Evolutionary conservation across 345 rosid species (phyloP), one percentile per base, ranked within the genome.

Genomic region (Dipteronia dyeriana): DNA sequence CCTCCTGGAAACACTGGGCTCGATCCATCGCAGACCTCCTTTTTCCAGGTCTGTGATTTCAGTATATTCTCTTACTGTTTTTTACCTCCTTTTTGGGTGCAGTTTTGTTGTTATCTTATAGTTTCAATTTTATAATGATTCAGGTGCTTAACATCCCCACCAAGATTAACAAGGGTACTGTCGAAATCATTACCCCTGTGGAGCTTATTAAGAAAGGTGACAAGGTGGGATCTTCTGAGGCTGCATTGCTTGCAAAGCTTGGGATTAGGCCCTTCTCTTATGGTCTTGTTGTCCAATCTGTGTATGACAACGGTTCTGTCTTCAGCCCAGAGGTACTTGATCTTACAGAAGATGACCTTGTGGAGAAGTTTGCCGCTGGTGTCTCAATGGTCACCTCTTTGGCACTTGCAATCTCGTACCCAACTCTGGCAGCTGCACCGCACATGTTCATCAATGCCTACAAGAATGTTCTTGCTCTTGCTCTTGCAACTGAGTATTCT

Each of bases 121-220:
- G 5, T 17, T 23, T 22, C 22, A 6, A 3, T 70, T 23, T 1
- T 53, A 1, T 68, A 6, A 17, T 23, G 19, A 26, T 71, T 54
- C 68, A 93, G 90, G 97, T 95, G 75, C 94, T 95, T 10, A 95
- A 95, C 81, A 95, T 95, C 66, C 97, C 99, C 0, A 95, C 99
- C 60, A 95, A 95, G 86, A 95, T 95, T 89, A 95, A 95, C 91
- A 95, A 95, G 92, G 99, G 99, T 77, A 91, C 97, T 34, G 98
- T 95, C 4, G 99, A 95, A 88, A 95, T 95, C 77, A 89, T 95
- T 74, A 91, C 98, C 69, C 91, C 97, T 2, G 98, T 95, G 70
- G 98, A 95, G 84, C 92, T 95, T 63, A 91, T 93, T 79, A 95
- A 85, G 91, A 93, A 95, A 86, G 99, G 99, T 5, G 99, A 95